Evolutionary conservation across 805 yeast species (phyloP).

Genomic region (Yarrowia sp.): DNA sequence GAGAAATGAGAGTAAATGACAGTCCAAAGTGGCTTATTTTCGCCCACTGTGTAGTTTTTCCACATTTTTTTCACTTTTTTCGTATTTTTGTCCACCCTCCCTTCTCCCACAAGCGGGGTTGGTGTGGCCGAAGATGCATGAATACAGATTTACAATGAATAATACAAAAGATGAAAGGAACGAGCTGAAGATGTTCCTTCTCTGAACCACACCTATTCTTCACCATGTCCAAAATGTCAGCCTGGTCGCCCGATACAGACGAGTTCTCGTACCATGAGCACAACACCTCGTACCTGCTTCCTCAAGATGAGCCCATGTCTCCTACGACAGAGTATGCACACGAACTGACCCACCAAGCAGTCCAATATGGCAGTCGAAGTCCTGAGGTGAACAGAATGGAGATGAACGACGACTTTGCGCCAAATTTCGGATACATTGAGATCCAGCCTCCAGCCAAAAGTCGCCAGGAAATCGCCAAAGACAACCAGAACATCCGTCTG

Average conservation of each 20-base stretch:
- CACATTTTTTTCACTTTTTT: too few relatives aligned
- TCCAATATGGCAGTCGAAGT: constrained; percentile 4
- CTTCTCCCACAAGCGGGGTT: constrained; percentile 6
- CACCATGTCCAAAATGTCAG: not conserved
- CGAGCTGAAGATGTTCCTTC: not conserved
- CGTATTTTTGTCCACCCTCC: not conserved
- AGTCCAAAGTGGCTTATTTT: too few relatives aligned
- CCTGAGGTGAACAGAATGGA: not conserved
- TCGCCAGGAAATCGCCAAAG: not conserved
- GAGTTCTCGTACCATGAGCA: not conserved
- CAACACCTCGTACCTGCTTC: not conserved
- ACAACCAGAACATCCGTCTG: constrained; percentile 1
- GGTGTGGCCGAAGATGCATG: constrained; percentile 14
- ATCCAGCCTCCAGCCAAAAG: constrained; percentile 9
- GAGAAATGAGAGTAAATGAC: too few relatives aligned
- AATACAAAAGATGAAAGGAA: not conserved
- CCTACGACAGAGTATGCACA: constrained; percentile 25
- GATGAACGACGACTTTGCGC: constrained; percentile 9
- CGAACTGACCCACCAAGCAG: constrained; percentile 11
- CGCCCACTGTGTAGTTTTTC: too few relatives aligned
- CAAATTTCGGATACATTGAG: not conserved
- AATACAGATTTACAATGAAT: not conserved
- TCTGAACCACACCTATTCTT: not conserved
- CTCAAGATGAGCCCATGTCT: constrained; percentile 16
- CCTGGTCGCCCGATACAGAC: constrained; percentile 18